phyloP scores from a whole-genome alignment of 768 basidiomycete species.

The Boletus huronensis region DNA sequence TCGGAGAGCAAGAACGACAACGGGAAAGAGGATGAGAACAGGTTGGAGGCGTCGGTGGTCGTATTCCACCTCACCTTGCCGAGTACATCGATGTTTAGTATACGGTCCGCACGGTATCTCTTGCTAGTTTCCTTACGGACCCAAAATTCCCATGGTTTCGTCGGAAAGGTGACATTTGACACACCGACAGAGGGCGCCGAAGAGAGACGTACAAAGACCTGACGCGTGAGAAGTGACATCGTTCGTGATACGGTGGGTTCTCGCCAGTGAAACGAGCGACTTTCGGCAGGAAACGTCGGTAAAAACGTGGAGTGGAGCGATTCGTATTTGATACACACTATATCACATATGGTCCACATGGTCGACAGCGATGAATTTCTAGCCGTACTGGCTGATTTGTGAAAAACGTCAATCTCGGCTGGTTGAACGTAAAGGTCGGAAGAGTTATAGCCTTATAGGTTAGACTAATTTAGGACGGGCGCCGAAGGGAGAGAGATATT shows the following conservation, averaged over 20 bases:
- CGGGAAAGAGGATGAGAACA: not conserved
- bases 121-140: not conserved
- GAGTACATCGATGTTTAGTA: slow-evolving; percentile 8
- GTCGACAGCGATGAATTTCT: not conserved
- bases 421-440: not conserved
- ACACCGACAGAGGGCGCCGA: not conserved
- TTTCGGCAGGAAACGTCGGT: not conserved
- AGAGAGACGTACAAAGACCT: not conserved
- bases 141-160: not conserved
- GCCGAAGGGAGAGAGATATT: not conserved
- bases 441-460: not conserved
- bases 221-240: not conserved
- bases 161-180: not conserved
- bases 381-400: not conserved
- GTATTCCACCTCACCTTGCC: slow-evolving; percentile 6
- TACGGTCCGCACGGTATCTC: not conserved
- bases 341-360: too few species aligned
- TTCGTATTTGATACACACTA: not conserved
- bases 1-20: not conserved
- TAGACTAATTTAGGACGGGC: not conserved
- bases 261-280: not conserved
- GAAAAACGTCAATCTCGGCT: not conserved
- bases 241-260: not conserved
- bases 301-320: not conserved
- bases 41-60: slow-evolving; percentile 6